Evolutionary conservation across 176 grass and related monocot genomes (phyloP).

Genomic region (Triticum timopheevii): DNA sequence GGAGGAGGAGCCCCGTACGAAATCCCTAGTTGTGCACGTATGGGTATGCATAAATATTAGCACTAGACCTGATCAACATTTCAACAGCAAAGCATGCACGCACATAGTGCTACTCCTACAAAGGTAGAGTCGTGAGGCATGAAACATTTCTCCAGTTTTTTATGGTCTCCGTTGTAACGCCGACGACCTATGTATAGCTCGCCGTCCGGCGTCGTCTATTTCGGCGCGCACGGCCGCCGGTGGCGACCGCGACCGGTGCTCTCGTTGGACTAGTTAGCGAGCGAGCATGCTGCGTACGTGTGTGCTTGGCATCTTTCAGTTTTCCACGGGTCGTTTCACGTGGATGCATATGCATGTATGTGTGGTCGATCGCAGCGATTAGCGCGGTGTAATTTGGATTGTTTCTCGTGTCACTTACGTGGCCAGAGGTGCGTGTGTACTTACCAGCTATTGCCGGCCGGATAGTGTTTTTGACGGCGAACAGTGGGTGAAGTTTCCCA

Average conservation of each 20-base stretch:
- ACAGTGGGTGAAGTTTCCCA: background rate
- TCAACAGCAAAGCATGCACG: background rate
- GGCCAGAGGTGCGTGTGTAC: background rate
- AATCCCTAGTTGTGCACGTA: constrained; percentile 1
- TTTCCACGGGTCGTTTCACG: background rate
- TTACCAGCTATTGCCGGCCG: background rate
- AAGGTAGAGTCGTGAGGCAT: background rate
- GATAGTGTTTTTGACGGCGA: background rate
- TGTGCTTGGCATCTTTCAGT: background rate
- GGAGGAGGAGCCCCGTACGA: background rate
- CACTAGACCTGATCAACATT: constrained; percentile 4
- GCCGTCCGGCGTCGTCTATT: constrained; percentile 1
- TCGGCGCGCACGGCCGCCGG: background rate
- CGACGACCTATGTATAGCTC: background rate
- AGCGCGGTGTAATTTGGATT: background rate
- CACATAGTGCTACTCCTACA: background rate
- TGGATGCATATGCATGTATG: background rate
- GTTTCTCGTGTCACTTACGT: background rate
- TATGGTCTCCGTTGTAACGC: background rate
- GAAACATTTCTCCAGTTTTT: background rate
- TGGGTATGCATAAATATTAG: background rate
- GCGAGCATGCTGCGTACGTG: too few species aligned
- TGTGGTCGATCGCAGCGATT: too few species aligned
- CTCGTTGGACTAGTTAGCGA: background rate
- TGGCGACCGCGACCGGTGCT: constrained; percentile 20